A percentile compares a stretch with the other conserved stretches of the same genome.
Conservation (phyloP, 768 basidiomycete species). For the Hygrophorus pudorinus region DNA sequence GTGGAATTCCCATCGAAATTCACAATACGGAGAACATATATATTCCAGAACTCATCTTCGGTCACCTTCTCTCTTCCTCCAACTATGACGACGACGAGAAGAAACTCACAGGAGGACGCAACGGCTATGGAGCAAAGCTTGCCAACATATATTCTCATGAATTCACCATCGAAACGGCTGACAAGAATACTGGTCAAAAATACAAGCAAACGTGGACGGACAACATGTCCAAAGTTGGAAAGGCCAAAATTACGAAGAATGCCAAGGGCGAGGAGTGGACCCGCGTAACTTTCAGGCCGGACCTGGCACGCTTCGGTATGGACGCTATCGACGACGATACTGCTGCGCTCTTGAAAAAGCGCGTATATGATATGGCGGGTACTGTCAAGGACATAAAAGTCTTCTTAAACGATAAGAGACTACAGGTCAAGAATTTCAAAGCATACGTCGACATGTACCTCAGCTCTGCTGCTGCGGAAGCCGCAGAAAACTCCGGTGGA, state of each 20-base stretch:
- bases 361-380: conserved; percentile 97
- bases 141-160: conserved; percentile 97
- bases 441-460: conserved; percentile 95
- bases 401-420: conserved; percentile 80
- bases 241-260: conserved; percentile 92
- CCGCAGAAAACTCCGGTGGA: conserved; percentile 64
- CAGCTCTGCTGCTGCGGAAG: conserved; percentile 61
- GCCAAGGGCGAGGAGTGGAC: conserved; percentile 85
- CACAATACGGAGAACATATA: conserved; percentile 89
- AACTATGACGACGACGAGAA: conserved; percentile 99
- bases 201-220: conserved; percentile 92
- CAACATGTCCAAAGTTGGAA: conserved; percentile 85
- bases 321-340: conserved; percentile 85
- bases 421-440: conserved; percentile 94
- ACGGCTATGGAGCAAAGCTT: conserved; percentile 96
- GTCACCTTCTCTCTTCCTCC: conserved; percentile 85
- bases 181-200: conserved; percentile 76
- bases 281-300: conserved; percentile 85
- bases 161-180: conserved; percentile 93
- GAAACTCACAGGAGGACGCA: conserved; percentile 96
- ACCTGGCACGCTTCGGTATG: conserved; percentile 90
- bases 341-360: conserved; percentile 77
- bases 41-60: conserved; percentile 97
- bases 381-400: conserved; percentile 91
- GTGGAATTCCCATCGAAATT: conserved; percentile 94